Evolutionary conservation across 495 filamentous ascomycete genomes (phyloP), one percentile per base, ranked within the genome.

Genomic region (Neurospora terricola): DNA sequence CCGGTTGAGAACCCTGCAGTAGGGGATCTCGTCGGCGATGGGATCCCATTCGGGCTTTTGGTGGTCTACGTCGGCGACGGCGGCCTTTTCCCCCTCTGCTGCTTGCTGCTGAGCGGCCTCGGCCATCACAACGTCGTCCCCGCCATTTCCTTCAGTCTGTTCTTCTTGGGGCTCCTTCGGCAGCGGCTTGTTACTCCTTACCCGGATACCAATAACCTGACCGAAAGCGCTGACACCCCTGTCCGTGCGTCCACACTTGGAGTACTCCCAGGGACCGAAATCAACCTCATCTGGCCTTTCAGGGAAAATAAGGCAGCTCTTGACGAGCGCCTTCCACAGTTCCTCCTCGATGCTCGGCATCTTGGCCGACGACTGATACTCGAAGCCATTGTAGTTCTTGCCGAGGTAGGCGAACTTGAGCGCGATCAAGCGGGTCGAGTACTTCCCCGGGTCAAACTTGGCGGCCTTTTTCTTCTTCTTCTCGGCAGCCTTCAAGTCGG

Each of bases 331-430:
- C 80, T 93, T 92, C 92, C 94, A 98, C 66, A 99, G 78, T 78
- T 91, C 90, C 79, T 97, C 94, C 82, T 99, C 96, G 73, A 99
- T 90, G 0, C 93, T 94, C 59, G 94, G 91, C 42, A 91, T 76
- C 0, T 76, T 80, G 73, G 90, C 91, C 70, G 87, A 87, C 48
- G 85, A 83, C 75, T 93, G 89, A 82, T 93, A 90, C 83, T 98
- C 96, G 74, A 94, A 94, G 4, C 96, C 96, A 82, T 94, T 94
- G 79, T 97, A 99, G 71, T 87, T 85, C 76, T 92, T 91, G 40
- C 96, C 96, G 21, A 98, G 85, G 83, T 99, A 99, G 62, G 96
- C 94, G 48, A 98, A 89, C 78, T 98, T 98, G 36, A 99, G 85
- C 23, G 96, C 96, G 54, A 99, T 91, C 71, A 90, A 86, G 27